These are phyloP conservation scores for Orobanche coerulescens DNA, from an alignment of 257 asterid species.

Conservation along the genomic window DNA sequence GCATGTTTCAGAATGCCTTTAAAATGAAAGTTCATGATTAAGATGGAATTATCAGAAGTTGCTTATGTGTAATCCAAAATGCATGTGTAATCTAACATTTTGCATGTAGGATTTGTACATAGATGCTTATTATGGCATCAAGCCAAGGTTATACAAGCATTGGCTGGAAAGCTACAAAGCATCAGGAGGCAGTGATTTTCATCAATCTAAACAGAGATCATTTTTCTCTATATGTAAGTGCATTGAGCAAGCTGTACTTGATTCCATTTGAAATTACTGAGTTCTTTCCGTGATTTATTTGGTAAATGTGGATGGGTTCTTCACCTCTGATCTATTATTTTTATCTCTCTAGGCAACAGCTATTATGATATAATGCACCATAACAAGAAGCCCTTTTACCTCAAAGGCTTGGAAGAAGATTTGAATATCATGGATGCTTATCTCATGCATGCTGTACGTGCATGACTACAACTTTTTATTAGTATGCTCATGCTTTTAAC, in stretches of 20 bases:
- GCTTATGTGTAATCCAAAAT: neutral
- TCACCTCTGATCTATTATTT: slow-evolving; percentile 8
- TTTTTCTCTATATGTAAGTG: slow-evolving; percentile 81
- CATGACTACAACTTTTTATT: neutral
- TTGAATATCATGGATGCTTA: slow-evolving; percentile 79
- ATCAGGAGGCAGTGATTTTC: slow-evolving; percentile 57
- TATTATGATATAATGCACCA: slow-evolving; percentile 82
- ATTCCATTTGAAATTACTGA: slow-evolving; percentile 2
- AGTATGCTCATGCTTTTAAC: slow-evolving; percentile 7
- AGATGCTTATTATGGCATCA: slow-evolving; percentile 39
- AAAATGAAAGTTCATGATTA: neutral
- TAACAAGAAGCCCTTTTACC: slow-evolving; percentile 90
- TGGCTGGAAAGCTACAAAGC: slow-evolving; percentile 57
- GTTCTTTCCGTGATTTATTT: slow-evolving; percentile 13
- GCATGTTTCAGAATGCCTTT: neutral
- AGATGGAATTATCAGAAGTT: neutral
- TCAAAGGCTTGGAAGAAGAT: slow-evolving; percentile 77
- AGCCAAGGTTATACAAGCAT: slow-evolving; percentile 64
- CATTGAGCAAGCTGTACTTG: slow-evolving; percentile 12
- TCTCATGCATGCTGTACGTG: slow-evolving; percentile 75
- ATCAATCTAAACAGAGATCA: slow-evolving; percentile 50
- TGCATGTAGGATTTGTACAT: slow-evolving; percentile 44
- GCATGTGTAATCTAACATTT: no score
- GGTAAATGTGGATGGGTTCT: slow-evolving; percentile 16
- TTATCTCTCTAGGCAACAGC: slow-evolving; percentile 62